Evolutionary conservation across 371 early-diverging fungal species (phyloP), one percentile per base, ranked within the genome.

Genomic region (Apophysomyces trapeziformis): DNA sequence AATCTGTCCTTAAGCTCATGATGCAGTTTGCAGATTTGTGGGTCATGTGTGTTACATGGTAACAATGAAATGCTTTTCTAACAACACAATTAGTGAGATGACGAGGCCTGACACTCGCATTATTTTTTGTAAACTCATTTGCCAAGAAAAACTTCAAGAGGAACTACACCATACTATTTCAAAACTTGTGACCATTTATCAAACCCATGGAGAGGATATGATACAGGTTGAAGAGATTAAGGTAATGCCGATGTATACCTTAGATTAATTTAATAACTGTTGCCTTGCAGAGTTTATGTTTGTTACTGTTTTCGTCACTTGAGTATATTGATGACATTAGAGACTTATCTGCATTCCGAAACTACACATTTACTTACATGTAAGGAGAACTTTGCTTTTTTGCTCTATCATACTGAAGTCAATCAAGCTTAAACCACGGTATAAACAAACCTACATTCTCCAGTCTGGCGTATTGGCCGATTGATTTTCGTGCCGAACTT

Each of bases 11-110:
- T 1, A 72, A 64, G 45, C 43, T 65, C 7, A 68, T 77, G 58
- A 44, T 69, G 26, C 77, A 77, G 43, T 77, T 72, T 65, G 38
- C 68, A 9, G 77, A 77, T 69, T 41, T 77, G 5, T 77, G 77
- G 77, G 64, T 70, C n/a, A 60, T 58, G 77, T 77, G 67, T 58
- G 62, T 58, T 14, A 35, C 16, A 32, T 26, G 14, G 18, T 18
- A 35, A 61, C 2, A 54, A 61, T 57, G 39, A 18, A 9, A n/a
- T 16, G 13, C 37, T 12, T 64, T 45, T 8, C 7, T 35, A 47
- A 18, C 18, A 14, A 11, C 14, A 61, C 9, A 13, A 13, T 39
- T 54, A 76, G 77, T 13, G 68, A 69, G 26, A 63, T 75, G 32
- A 32, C 39, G 26, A 39, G 61, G 4, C 36, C 67, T 2, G 36